Conservation (phyloP, 2,329 filamentous ascomycete species). For the Colletotrichum sp. region DNA sequence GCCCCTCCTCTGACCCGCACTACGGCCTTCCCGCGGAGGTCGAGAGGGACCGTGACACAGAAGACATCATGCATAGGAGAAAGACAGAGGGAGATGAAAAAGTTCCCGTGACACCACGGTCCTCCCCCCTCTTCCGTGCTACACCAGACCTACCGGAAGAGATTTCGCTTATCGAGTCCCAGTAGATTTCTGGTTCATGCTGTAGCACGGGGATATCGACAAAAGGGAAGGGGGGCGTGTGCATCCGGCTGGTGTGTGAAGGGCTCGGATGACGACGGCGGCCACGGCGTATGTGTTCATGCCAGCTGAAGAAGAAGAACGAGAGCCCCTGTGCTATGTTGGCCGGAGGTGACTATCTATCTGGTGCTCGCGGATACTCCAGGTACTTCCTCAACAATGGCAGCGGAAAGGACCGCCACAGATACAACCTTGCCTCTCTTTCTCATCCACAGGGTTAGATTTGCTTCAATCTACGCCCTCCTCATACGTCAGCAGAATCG, state of each 20-base stretch:
- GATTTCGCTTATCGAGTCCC: constrained; percentile 17
- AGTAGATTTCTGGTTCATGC: constrained; percentile 5
- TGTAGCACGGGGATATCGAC: background rate
- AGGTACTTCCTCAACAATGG: background rate
- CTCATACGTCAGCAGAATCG: background rate
- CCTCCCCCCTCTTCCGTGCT: background rate
- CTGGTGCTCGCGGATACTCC: background rate
- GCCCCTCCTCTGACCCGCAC: background rate
- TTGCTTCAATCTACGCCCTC: background rate
- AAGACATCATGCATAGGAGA: background rate
- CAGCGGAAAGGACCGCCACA: background rate
- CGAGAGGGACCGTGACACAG: background rate
- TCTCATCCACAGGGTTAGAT: background rate
- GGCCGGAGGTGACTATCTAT: background rate
- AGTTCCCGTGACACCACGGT: constrained; percentile 9
- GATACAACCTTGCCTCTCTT: background rate
- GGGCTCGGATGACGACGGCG: background rate
- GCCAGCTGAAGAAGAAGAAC: background rate
- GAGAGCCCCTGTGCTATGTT: background rate
- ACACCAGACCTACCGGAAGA: background rate
- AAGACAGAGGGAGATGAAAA: background rate
- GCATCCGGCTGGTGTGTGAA: background rate
- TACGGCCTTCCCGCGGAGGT: background rate
- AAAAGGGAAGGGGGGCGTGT: background rate
- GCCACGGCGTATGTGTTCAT: background rate